Base-by-base conservation (phyloP, 1,139 yeast species). In the Maudiozyma humilis region DNA sequence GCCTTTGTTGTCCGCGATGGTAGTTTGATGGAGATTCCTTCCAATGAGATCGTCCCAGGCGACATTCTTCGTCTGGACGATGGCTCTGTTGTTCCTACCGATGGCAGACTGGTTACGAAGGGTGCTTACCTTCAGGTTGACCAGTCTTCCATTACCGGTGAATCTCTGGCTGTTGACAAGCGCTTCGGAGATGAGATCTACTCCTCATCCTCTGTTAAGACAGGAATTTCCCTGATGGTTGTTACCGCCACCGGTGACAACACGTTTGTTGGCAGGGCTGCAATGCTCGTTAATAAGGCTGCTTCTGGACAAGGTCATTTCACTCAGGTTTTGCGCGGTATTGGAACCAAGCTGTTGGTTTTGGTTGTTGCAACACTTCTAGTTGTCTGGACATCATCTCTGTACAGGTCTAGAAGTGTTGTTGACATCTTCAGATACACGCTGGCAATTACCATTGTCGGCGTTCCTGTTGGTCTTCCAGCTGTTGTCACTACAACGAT, bases 401-500 rank as follows among this genome's bases (percentile, higher is more conserved):
- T 89, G 87, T 88, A 88, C 84, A 80, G 96, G 73, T 79, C 95
- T 60, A 81, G 79, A 67, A 77, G 75, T 65, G 87, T 88, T 67
- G 96, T 87, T 62, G 75, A 81, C 60, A 85, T 89, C 72, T 79
- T 91, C 72, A 83, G 96, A 76, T 88, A 81, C 80, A 80, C 94
- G 62, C 77, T 91, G 68, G 96, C 95, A 62, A 86, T 89, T 68
- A 89, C 96, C 73, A 88, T 89, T 73, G 84, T 91, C 64, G 98
- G 98, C 84, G 98, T 91, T 60, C 98, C 98, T 71, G 98, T 89
- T 63, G 97, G 97, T 83, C 81, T 89, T 68, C 97, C 97, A 70
- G 97, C 96, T 69, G 97, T 89, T 67, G 96, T 89, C 62, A 89
- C 97, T 76, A 89, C 96, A 64, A 89, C 97, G 69, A 87, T 89